Percentiles rank a stretch among this genome's conserved stretches.
phyloP scores from a whole-genome alignment of 306 rosid genomes.

The Albizia julibrissin region DNA sequence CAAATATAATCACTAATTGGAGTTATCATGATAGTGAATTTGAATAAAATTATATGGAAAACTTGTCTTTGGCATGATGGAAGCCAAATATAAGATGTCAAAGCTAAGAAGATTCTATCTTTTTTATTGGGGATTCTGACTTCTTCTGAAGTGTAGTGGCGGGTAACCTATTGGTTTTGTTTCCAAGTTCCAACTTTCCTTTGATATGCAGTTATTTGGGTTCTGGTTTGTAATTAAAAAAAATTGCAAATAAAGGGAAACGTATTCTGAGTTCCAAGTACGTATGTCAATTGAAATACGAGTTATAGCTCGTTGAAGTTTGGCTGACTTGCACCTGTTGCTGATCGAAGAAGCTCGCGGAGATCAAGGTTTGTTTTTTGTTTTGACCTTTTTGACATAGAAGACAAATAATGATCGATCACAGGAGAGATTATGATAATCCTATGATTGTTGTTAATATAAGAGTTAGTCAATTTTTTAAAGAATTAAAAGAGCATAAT shows the following conservation, averaged over 20 bases:
- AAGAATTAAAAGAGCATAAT: too few species aligned
- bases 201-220: not conserved
- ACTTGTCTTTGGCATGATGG: constrained; percentile 38
- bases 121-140: constrained; percentile 52
- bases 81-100: constrained; percentile 35
- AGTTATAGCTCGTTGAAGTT: constrained; percentile 29
- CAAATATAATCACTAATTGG: constrained; percentile 3
- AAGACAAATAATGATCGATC: constrained; percentile 17
- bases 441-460: too few species aligned
- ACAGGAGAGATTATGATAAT: not conserved
- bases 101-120: constrained; percentile 72
- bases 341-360: constrained; percentile 47
- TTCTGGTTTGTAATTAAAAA: constrained; percentile 10
- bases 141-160: constrained; percentile 51
- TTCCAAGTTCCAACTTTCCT: not conserved
- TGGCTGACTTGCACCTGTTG: constrained; percentile 36
- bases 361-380: not conserved
- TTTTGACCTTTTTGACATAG: not conserved
- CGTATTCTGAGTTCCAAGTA: not conserved
- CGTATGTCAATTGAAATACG: not conserved
- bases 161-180: constrained; percentile 55
- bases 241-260: constrained; percentile 25
- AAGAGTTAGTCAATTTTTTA: too few species aligned
- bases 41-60: constrained; percentile 4
- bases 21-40: constrained; percentile 12